phyloP scores from a whole-genome alignment of 495 filamentous ascomycete genomes.

The Trichoderma gamsii region DNA sequence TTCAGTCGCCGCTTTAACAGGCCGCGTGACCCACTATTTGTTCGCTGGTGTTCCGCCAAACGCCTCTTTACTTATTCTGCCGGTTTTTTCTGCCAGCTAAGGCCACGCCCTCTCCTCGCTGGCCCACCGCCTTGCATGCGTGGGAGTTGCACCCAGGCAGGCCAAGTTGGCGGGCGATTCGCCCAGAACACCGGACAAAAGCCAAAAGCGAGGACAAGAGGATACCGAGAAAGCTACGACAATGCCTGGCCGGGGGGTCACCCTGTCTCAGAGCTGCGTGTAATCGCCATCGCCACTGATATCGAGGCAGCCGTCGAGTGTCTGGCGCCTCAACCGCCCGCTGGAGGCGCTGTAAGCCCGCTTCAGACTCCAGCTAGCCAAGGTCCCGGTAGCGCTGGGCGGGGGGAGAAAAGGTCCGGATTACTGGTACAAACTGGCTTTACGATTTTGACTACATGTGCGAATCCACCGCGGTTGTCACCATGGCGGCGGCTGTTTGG shows the following conservation, averaged over 20 bases:
- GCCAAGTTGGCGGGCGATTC: background rate
- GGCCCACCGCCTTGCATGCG: background rate
- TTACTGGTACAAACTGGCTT: slow-evolving; percentile 1
- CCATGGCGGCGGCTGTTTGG: background rate
- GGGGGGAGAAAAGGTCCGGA: background rate
- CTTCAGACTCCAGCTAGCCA: background rate
- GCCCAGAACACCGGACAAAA: background rate
- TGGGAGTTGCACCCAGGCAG: background rate
- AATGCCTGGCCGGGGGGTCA: background rate
- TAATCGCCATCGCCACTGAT: background rate
- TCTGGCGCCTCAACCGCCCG: background rate
- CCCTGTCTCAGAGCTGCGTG: background rate
- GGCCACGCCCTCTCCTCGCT: background rate
- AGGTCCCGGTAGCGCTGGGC: background rate
- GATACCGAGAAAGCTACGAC: background rate
- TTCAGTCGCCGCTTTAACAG: background rate
- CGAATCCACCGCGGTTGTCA: background rate
- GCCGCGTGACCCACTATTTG: background rate
- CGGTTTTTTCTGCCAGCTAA: background rate
- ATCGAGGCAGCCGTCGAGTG: background rate
- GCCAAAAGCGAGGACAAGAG: background rate
- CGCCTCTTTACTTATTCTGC: background rate
- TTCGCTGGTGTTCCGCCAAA: background rate
- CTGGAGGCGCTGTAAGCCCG: background rate
- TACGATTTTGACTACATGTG: background rate